Conservation (phyloP, 176 grass and related monocot species). For the Microstegium vimineum region DNA sequence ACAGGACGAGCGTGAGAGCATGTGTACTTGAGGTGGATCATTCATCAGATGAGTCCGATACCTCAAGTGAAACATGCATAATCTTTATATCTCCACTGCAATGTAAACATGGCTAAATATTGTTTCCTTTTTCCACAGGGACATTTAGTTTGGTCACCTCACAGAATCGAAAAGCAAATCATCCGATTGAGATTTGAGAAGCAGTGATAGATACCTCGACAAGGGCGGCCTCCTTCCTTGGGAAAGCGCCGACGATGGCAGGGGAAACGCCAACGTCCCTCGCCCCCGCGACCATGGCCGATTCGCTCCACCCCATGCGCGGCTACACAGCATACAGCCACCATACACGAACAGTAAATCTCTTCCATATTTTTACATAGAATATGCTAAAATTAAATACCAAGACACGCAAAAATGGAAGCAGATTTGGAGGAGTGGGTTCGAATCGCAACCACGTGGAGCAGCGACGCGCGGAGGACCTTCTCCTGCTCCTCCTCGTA, state of each 20-base stretch:
- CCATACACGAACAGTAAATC: background rate
- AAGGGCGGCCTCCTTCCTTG: slow-evolving; percentile 81
- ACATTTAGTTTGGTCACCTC: background rate
- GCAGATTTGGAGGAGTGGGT: slow-evolving; percentile 6
- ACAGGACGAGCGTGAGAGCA: background rate
- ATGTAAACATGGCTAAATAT: slow-evolving; percentile 13
- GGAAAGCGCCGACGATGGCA: slow-evolving; percentile 72
- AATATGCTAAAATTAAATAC: background rate
- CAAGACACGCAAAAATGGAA: background rate
- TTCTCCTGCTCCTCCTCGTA: slow-evolving; percentile 80
- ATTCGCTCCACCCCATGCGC: slow-evolving; percentile 91
- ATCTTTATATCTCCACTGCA: background rate
- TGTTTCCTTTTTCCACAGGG: slow-evolving; percentile 16
- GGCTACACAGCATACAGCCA: slow-evolving; percentile 38
- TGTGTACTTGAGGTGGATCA: background rate
- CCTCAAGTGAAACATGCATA: background rate
- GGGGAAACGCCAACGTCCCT: slow-evolving; percentile 78
- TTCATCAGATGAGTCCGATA: no score
- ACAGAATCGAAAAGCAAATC: background rate
- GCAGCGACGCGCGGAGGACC: slow-evolving; percentile 77
- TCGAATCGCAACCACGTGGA: slow-evolving; percentile 59
- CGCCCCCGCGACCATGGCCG: slow-evolving; percentile 79
- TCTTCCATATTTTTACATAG: background rate
- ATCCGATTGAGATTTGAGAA: background rate
- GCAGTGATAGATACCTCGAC: slow-evolving; percentile 70